Percentiles rank a stretch among this genome's conserved stretches.
Evolutionary conservation across 2,329 filamentous ascomycete species (phyloP).

Genomic region (Diaporthe sp.): DNA sequence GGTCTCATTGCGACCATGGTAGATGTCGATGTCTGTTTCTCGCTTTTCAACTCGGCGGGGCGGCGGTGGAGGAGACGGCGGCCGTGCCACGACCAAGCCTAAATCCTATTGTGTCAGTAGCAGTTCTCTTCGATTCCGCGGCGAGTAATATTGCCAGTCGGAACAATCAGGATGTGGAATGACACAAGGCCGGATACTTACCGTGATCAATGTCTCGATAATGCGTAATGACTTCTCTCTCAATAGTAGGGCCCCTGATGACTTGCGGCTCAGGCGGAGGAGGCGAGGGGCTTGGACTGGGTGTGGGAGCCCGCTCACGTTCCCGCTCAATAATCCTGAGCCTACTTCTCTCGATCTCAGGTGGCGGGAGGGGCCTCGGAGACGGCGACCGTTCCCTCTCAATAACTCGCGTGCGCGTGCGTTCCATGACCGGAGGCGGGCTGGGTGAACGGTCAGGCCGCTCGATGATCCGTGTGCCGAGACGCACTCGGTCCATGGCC

Average conservation of each 20-base stretch:
- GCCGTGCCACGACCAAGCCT: slow-evolving; percentile 65
- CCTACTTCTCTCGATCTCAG: slow-evolving; percentile 62
- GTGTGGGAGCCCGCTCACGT: slow-evolving; percentile 59
- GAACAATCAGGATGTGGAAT: no score
- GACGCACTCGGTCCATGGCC: slow-evolving; percentile 44
- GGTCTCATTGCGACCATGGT: slow-evolving; percentile 66
- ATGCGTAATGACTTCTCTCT: slow-evolving; percentile 90
- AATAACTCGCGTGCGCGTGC: slow-evolving; percentile 58
- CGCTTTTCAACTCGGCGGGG: slow-evolving; percentile 62
- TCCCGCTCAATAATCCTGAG: slow-evolving; percentile 65
- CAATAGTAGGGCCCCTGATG: slow-evolving; percentile 83
- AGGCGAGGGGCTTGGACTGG: slow-evolving; percentile 63
- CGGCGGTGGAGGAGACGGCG: slow-evolving; percentile 65
- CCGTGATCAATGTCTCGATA: slow-evolving; percentile 91
- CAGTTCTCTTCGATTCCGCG: neutral
- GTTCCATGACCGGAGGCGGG: slow-evolving; percentile 49
- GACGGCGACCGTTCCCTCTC: slow-evolving; percentile 58
- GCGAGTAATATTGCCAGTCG: no score
- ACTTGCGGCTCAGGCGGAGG: slow-evolving; percentile 74
- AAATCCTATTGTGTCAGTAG: slow-evolving; percentile 30
- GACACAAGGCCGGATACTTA: slow-evolving; percentile 57
- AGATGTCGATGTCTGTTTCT: slow-evolving; percentile 75
- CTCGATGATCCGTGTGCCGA: slow-evolving; percentile 54
- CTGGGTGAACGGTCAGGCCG: slow-evolving; percentile 57
- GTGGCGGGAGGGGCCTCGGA: slow-evolving; percentile 49